Evolutionary conservation across 2,329 filamentous ascomycete genomes (phyloP).

Genomic region (Hypoxylon sp.): DNA sequence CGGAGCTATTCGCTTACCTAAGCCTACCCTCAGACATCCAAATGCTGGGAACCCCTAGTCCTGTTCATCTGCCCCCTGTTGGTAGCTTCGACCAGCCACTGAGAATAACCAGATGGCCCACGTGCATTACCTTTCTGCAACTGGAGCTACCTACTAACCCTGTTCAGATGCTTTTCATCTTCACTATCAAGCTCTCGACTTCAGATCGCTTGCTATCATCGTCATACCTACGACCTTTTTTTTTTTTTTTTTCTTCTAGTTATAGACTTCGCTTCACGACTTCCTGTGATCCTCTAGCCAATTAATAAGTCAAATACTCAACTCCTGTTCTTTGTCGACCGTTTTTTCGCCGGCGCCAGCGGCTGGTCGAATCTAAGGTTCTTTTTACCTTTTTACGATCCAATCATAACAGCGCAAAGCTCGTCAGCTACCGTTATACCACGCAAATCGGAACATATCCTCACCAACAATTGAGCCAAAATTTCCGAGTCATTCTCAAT

Average conservation of each 20-base stretch:
- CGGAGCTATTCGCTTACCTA: slow-evolving; percentile 7
- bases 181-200: slow-evolving; percentile 29
- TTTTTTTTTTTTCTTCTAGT: slow-evolving; percentile 19
- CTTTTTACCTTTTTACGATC: slow-evolving; percentile 13
- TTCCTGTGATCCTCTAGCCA: slow-evolving; percentile 11
- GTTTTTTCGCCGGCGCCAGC: slow-evolving; percentile 3
- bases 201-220: slow-evolving; percentile 31
- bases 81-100: slow-evolving; percentile 25
- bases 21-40: neutral
- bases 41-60: slow-evolving; percentile 1
- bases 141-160: slow-evolving; percentile 28
- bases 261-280: slow-evolving; percentile 18
- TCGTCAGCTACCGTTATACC: slow-evolving; percentile 16
- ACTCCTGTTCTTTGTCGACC: slow-evolving; percentile 11
- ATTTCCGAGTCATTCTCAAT: slow-evolving; percentile 17
- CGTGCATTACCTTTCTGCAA: slow-evolving; percentile 26
- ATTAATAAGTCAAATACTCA: slow-evolving; percentile 23
- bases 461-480: slow-evolving; percentile 18
- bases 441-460: slow-evolving; percentile 11
- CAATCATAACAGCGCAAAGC: slow-evolving; percentile 28
- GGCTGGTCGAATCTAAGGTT: slow-evolving; percentile 14
- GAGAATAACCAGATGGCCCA: slow-evolving; percentile 22
- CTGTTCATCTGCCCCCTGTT: neutral
- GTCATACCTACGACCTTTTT: slow-evolving; percentile 37
- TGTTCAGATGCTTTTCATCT: slow-evolving; percentile 24